phyloP scores from a whole-genome alignment of 495 filamentous ascomycete genomes.

The Penicillium cinerascens region DNA sequence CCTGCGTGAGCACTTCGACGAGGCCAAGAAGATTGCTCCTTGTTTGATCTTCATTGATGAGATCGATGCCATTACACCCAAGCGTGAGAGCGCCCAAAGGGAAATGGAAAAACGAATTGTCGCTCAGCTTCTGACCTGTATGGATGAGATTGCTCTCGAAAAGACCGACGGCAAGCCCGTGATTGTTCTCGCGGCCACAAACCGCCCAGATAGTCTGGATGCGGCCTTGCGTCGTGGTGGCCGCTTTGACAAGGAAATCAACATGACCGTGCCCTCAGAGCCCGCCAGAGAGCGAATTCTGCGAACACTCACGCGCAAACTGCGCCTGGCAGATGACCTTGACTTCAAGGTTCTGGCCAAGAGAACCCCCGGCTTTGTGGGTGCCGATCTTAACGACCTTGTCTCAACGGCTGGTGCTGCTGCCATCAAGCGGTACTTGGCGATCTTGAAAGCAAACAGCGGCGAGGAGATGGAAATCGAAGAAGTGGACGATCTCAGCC shows the following conservation, averaged over 20 bases:
- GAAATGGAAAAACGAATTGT: slow-evolving; percentile 98
- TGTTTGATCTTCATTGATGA: slow-evolving; percentile 96
- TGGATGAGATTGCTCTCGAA: slow-evolving; percentile 78
- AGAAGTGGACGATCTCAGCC: slow-evolving; percentile 32
- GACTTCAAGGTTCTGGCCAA: slow-evolving; percentile 80
- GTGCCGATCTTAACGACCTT: slow-evolving; percentile 84
- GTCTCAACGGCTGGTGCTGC: slow-evolving; percentile 70
- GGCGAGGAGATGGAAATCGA: slow-evolving; percentile 55
- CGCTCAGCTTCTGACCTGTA: slow-evolving; percentile 84
- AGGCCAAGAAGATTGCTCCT: slow-evolving; percentile 82
- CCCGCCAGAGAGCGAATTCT: slow-evolving; percentile 79
- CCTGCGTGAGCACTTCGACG: slow-evolving; percentile 83
- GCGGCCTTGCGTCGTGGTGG: slow-evolving; percentile 81
- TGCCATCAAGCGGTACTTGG: slow-evolving; percentile 58
- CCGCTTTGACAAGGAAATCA: slow-evolving; percentile 90
- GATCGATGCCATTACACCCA: slow-evolving; percentile 93
- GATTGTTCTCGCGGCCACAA: slow-evolving; percentile 90
- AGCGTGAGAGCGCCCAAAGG: slow-evolving; percentile 88
- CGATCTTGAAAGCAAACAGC: slow-evolving; percentile 48
- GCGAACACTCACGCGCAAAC: slow-evolving; percentile 67
- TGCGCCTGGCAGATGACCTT: slow-evolving; percentile 65
- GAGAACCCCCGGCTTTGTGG: slow-evolving; percentile 89
- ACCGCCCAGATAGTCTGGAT: slow-evolving; percentile 86
- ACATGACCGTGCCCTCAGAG: slow-evolving; percentile 91
- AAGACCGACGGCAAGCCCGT: slow-evolving; percentile 85